Evolutionary conservation across 768 basidiomycete genomes (phyloP).

Genomic region (Grammothele lineata): DNA sequence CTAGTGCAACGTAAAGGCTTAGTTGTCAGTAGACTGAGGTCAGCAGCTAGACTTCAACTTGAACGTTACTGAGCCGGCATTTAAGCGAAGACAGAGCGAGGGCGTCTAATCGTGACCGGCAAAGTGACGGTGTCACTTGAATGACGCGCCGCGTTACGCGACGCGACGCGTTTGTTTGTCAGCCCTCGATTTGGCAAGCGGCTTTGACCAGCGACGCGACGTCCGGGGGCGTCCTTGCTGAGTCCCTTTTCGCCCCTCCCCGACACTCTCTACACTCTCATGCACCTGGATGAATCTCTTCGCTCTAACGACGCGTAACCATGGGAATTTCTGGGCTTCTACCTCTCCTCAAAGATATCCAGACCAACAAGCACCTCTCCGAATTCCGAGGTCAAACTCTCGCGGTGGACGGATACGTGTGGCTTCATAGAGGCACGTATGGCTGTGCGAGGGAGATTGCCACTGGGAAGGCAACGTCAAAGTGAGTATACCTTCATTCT

Average conservation of each 20-base stretch:
- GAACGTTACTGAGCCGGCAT: no score
- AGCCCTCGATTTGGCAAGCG: constrained; percentile 1
- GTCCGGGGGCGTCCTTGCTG: no score
- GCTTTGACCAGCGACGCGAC: no score
- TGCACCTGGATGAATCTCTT: no score
- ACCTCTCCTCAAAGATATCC: constrained; percentile 87
- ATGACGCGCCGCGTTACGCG: constrained; percentile 3
- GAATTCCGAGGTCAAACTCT: constrained; percentile 82
- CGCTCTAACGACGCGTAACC: constrained; percentile 3
- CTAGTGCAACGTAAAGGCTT: no score
- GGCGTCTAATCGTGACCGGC: no score
- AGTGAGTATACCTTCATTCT: constrained; percentile 47
- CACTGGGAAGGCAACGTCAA: constrained; percentile 75
- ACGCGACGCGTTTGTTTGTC: constrained; percentile 18
- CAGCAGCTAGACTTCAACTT: no score
- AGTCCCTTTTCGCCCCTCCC: neutral
- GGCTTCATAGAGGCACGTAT: constrained; percentile 87
- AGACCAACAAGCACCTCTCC: constrained; percentile 69
- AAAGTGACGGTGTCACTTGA: neutral
- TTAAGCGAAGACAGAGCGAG: no score
- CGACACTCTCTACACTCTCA: no score
- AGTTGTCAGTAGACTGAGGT: no score
- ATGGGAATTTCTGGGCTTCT: constrained; percentile 95
- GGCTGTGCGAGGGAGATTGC: constrained; percentile 89
- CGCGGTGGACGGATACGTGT: constrained; percentile 94